Evolutionary conservation across 2,329 filamentous ascomycete genomes (phyloP), one percentile per base, ranked within the genome.

Genomic region (Penicillium sp.): DNA sequence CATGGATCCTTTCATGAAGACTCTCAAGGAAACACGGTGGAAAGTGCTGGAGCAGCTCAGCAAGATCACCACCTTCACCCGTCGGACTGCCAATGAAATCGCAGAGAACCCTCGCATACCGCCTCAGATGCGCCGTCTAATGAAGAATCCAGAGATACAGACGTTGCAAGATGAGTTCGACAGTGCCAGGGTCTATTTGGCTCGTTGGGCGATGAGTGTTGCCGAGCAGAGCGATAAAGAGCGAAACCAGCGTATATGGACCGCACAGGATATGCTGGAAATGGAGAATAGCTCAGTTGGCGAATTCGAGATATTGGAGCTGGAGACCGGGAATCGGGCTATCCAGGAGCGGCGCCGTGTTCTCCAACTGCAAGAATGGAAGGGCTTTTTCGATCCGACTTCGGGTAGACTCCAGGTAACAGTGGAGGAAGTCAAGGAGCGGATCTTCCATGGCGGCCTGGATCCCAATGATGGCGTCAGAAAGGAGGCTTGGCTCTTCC

Each of bases 151-250:
- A 0, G 92, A 99, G 68, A 91, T 99, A 0, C 92, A 97, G 77
- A 97, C 90, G 0, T 74, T 99, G 22, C 92, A 97, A 69, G 92
- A 97, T 57, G 95, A 99, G 70, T 99, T 97, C 66, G 95, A 99
- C 77, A 96, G 91, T 67, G 94, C 95, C 4, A 84, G 94, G 61
- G 82, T 99, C 57, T 99, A 99, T 69, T 81, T 99, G 37, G 94
- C 94, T 22, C 83, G 94, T 60, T 99, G 94, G 94, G 94, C 94
- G 2, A 97, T 99, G 94, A 91, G 91, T 8, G 96, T 99, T 61
- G 92, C 94, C 0, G 95, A 99, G 72, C 94, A 99, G 77, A 93
- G 92, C 66, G 94, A 99, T 69, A 82, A 86, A 37, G 94, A 99
- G 66, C 81, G 88, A 25, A 89, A 86, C 49, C 88, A 92, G 72